Evolutionary conservation across 1,139 yeast species (phyloP).

Genomic region (Candida sp.): DNA sequence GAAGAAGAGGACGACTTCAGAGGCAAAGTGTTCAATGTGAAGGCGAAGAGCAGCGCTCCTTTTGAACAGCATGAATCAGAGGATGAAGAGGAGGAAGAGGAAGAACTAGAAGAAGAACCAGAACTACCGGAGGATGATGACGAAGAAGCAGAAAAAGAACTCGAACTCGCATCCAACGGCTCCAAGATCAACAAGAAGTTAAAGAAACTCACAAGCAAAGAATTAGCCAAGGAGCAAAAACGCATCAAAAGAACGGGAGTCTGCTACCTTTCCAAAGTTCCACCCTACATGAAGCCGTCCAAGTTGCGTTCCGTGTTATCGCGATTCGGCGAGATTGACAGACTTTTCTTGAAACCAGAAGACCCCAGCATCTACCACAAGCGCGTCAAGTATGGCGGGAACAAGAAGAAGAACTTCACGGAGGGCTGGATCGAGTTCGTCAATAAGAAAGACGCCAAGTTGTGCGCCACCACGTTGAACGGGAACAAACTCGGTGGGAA

Average conservation of each 20-base stretch:
- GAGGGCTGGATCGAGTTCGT: slow-evolving; percentile 99
- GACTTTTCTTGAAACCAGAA: slow-evolving; percentile 90
- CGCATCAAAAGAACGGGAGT: slow-evolving; percentile 83
- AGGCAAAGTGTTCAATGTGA: slow-evolving; percentile 22
- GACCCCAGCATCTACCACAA: slow-evolving; percentile 65
- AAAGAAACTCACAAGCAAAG: slow-evolving; percentile 54
- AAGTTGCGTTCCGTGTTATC: slow-evolving; percentile 81
- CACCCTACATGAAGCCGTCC: slow-evolving; percentile 97
- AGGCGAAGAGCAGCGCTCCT: not conserved
- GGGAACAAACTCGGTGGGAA: slow-evolving; percentile 93
- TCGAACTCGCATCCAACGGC: slow-evolving; percentile 13
- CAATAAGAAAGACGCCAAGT: slow-evolving; percentile 83
- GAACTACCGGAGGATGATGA: slow-evolving; percentile 10
- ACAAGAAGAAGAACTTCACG: slow-evolving; percentile 82
- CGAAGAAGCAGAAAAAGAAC: slow-evolving; percentile 17
- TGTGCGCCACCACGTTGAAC: slow-evolving; percentile 85
- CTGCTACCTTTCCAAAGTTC: slow-evolving; percentile 85
- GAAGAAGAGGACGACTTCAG: slow-evolving; percentile 22
- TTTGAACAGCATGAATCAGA: slow-evolving; percentile 6
- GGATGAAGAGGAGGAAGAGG: slow-evolving; percentile 33
- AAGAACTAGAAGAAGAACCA: not conserved
- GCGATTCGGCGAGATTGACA: slow-evolving; percentile 84
- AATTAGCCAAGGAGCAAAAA: slow-evolving; percentile 59
- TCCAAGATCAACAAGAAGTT: slow-evolving; percentile 34
- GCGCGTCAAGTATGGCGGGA: slow-evolving; percentile 91